Percentiles rank a stretch among this genome's conserved stretches.
These are phyloP conservation scores for Pseudopithomyces maydicus DNA, from an alignment of 2,329 filamentous ascomycete species.

Conservation along the genomic window DNA sequence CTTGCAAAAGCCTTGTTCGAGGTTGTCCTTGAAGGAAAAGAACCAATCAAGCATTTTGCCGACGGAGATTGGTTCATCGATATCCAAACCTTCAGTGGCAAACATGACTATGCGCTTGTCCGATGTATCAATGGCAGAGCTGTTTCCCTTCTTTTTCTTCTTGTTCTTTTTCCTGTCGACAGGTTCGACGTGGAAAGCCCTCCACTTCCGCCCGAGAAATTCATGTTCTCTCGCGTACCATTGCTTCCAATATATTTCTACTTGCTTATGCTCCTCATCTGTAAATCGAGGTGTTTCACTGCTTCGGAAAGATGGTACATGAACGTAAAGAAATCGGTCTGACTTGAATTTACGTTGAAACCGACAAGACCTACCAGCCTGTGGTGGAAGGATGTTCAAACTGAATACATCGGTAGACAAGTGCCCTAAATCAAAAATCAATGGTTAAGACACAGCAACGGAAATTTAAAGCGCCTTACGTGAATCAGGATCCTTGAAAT, in stretches of 20 bases:
- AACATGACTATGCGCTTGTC: slow-evolving; percentile 42
- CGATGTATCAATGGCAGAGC: slow-evolving; percentile 9
- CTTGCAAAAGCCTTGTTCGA: slow-evolving; percentile 47
- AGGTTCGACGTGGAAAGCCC: slow-evolving; percentile 44
- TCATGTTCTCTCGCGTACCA: slow-evolving; percentile 44
- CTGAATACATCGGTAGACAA: slow-evolving; percentile 26
- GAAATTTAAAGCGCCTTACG: neutral
- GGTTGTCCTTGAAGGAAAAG: slow-evolving; percentile 44
- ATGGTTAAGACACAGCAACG: neutral
- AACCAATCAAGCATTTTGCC: slow-evolving; percentile 47
- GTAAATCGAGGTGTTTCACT: slow-evolving; percentile 13
- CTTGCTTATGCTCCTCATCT: slow-evolving; percentile 14
- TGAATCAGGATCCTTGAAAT: slow-evolving; percentile 16
- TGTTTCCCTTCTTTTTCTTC: slow-evolving; percentile 33
- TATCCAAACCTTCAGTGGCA: slow-evolving; percentile 37
- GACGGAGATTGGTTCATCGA: slow-evolving; percentile 21
- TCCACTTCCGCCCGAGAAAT: slow-evolving; percentile 51
- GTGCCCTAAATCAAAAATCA: neutral
- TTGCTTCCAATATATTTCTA: slow-evolving; percentile 31
- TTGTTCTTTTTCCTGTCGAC: slow-evolving; percentile 36
- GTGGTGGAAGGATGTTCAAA: slow-evolving; percentile 30
- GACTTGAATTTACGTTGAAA: slow-evolving; percentile 45
- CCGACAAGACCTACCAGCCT: slow-evolving; percentile 38
- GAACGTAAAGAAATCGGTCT: slow-evolving; percentile 50
- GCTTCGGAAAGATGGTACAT: slow-evolving; percentile 33